Evolutionary conservation across 1,284 basidiomycete genomes (phyloP).

Genomic region (Agaricales sp.): DNA sequence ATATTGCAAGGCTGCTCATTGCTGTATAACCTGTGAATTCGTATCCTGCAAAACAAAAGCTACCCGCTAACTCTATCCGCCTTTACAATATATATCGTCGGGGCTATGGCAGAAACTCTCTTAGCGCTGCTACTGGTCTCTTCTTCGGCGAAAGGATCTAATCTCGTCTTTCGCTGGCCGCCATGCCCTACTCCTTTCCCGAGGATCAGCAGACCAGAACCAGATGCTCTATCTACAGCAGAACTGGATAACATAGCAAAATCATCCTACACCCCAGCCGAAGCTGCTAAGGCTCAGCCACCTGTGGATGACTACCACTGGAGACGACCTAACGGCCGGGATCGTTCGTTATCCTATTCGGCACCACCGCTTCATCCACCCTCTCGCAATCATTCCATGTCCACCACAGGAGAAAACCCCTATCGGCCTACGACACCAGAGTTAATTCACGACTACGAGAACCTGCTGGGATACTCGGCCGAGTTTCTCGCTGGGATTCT

Average conservation of each 20-base stretch:
- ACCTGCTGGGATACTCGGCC: constrained; percentile 70
- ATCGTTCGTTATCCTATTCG: not conserved
- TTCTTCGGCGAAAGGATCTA: constrained; percentile 65
- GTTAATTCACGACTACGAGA: constrained; percentile 32
- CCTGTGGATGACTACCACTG: constrained; percentile 10
- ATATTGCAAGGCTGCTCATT: not conserved
- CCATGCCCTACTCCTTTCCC: constrained; percentile 44
- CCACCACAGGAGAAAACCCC: constrained; percentile 25
- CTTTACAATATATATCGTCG: not conserved
- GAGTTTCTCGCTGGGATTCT: constrained; percentile 79
- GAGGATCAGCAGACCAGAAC: constrained; percentile 53
- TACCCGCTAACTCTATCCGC: not conserved
- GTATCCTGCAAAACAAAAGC: not conserved
- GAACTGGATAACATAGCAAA: constrained; percentile 64
- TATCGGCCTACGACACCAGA: constrained; percentile 25
- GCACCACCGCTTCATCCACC: constrained; percentile 17
- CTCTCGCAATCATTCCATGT: constrained; percentile 30
- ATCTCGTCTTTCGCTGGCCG: constrained; percentile 68
- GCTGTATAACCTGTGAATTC: not conserved
- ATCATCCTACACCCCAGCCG: constrained; percentile 38
- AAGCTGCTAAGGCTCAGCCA: constrained; percentile 13
- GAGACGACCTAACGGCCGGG: not conserved
- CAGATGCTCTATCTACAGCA: constrained; percentile 33
- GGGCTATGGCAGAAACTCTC: constrained; percentile 60
- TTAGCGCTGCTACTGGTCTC: constrained; percentile 65